phyloP scores from a whole-genome alignment of 2,329 filamentous ascomycete genomes.

The Phaeophleospora eucalypticola region DNA sequence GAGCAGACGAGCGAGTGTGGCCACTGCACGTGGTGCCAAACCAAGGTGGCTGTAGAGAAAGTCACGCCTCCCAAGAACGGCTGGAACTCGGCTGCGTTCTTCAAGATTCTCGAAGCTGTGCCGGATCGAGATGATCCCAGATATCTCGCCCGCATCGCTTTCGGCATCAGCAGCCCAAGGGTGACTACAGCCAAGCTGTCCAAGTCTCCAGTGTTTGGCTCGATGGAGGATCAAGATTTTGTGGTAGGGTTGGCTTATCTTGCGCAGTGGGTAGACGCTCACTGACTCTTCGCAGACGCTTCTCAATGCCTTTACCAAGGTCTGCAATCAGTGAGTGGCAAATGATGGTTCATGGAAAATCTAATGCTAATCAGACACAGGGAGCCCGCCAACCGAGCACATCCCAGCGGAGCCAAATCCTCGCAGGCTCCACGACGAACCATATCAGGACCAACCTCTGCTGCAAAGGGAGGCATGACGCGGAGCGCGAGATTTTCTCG shows the following conservation, averaged over 20 bases:
- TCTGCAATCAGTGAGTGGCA: constrained; percentile 16
- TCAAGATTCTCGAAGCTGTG: constrained; percentile 43
- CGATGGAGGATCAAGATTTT: constrained; percentile 54
- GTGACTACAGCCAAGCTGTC: constrained; percentile 48
- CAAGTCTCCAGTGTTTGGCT: constrained; percentile 47
- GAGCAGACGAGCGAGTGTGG: constrained; percentile 47
- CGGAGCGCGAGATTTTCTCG: too few species aligned
- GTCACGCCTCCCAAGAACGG: constrained; percentile 37
- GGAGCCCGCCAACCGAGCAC: too few species aligned
- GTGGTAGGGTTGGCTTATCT: constrained; percentile 34
- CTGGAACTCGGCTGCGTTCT: constrained; percentile 41
- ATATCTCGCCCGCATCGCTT: constrained; percentile 57
- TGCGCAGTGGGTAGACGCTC: constrained; percentile 1
- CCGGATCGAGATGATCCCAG: constrained; percentile 54
- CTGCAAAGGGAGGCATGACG: too few species aligned
- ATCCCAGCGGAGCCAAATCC: too few species aligned
- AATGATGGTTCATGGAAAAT: too few species aligned
- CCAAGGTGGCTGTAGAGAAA: constrained; percentile 32
- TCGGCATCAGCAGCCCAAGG: constrained; percentile 59
- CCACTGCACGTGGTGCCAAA: constrained; percentile 46
- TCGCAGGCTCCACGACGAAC: too few species aligned
- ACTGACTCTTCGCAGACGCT: constrained; percentile 12
- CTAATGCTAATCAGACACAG: too few species aligned
- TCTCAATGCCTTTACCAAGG: constrained; percentile 19
- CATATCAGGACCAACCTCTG: too few species aligned